Conservation (phyloP, 441 rosid genomes). For the Omphalea diandra region DNA sequence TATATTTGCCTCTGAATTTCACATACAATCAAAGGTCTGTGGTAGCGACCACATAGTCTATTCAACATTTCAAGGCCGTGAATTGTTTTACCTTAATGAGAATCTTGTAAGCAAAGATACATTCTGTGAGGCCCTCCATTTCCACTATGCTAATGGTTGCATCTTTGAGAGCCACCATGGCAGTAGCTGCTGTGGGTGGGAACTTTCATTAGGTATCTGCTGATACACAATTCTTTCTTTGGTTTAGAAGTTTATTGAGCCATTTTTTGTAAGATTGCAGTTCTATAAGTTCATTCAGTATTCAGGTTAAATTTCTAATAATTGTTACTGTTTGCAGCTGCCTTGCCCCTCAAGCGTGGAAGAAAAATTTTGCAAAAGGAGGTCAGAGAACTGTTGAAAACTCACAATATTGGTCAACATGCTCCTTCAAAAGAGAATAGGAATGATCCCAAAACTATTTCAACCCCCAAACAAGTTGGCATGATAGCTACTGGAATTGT, state of each 20-base stretch:
- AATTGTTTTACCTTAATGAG: conserved; percentile 59
- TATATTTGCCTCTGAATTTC: conserved; percentile 38
- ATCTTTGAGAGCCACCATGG: conserved; percentile 32
- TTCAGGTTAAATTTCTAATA: conserved; percentile 9
- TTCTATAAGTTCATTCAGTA: neutral
- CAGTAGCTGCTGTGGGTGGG: conserved; percentile 36
- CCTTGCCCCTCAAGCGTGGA: conserved; percentile 33
- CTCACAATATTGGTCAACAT: conserved; percentile 7
- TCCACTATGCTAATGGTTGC: conserved; percentile 49
- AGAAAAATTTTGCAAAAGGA: conserved; percentile 55
- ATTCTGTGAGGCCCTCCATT: conserved; percentile 56
- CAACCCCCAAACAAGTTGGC: conserved; percentile 33
- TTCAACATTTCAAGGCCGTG: conserved; percentile 37
- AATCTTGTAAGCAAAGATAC: conserved; percentile 41
- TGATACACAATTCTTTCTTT: conserved; percentile 13
- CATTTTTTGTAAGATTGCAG: neutral
- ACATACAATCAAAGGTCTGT: conserved; percentile 50
- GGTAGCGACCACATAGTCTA: conserved; percentile 49
- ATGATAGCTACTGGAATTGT: conserved; percentile 56
- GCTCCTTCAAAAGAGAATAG: conserved; percentile 22
- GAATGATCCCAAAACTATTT: conserved; percentile 22
- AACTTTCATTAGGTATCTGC: conserved; percentile 48
- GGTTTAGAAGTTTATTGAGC: neutral
- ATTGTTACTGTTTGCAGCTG: conserved; percentile 33
- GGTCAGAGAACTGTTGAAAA: conserved; percentile 21